These are phyloP conservation scores for Selaginella tamariscina DNA, from an alignment of 75 land plant species.

Conservation along the genomic window DNA sequence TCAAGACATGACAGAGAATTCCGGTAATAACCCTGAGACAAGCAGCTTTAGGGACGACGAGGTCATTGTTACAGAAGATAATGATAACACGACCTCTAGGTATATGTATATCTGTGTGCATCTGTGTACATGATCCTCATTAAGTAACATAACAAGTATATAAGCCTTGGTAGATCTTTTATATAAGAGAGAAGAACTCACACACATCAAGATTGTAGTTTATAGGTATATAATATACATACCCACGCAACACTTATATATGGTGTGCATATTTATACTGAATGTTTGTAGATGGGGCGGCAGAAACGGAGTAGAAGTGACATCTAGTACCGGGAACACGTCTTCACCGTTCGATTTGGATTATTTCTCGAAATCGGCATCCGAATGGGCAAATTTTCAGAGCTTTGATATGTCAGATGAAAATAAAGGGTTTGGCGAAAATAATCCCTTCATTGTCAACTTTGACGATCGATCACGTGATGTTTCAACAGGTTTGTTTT, in stretches of 20 bases:
- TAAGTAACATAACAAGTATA: too few species aligned
- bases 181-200: too few species aligned
- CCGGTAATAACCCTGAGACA: slow-evolving; percentile 17
- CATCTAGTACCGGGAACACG: too few species aligned
- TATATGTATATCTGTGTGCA: too few species aligned
- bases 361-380: not conserved
- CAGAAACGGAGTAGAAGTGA: not conserved
- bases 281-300: not conserved
- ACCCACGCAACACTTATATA: too few species aligned
- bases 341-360: not conserved
- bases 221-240: too few species aligned
- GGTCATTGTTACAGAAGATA: slow-evolving; percentile 16
- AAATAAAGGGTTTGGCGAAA: slow-evolving; percentile 16
- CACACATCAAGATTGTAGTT: too few species aligned
- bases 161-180: too few species aligned
- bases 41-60: slow-evolving; percentile 30
- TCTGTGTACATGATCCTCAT: too few species aligned
- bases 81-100: too few species aligned
- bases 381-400: not conserved
- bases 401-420: not conserved
- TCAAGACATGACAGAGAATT: slow-evolving; percentile 46
- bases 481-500: not conserved
- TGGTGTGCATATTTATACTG: too few species aligned
- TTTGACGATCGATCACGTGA: not conserved
- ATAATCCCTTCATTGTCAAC: slow-evolving; percentile 22